A percentile compares a stretch with the other conserved stretches of the same genome.
Conservation (phyloP, 495 filamentous ascomycete genomes). For the Cercophora newfieldiana region DNA sequence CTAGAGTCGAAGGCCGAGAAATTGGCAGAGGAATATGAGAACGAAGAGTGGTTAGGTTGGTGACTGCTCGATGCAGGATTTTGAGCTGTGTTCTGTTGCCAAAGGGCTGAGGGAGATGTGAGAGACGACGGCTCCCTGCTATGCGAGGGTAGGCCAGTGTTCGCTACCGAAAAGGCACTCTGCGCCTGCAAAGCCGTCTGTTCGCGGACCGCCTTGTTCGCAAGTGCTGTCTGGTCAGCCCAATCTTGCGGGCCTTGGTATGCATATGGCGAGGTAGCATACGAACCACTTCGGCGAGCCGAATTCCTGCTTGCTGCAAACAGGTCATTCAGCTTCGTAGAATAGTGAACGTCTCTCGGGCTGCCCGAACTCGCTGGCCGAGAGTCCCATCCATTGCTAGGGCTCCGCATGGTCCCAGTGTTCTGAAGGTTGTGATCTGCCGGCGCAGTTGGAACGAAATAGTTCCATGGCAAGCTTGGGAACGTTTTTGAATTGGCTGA, state of each 20-base stretch:
- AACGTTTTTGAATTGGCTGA: constrained; percentile 42
- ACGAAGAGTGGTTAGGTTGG: constrained; percentile 18
- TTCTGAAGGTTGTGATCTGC: constrained; percentile 16
- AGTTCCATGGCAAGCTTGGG: constrained; percentile 46
- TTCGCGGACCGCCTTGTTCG: not conserved
- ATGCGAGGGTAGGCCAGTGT: constrained; percentile 6
- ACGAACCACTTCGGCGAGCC: not conserved
- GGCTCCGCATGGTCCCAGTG: not conserved
- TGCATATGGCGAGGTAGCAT: not conserved
- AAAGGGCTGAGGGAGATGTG: constrained; percentile 8
- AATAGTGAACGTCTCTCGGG: constrained; percentile 2
- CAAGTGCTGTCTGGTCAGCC: not conserved
- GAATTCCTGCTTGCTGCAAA: constrained; percentile 7
- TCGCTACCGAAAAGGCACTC: not conserved
- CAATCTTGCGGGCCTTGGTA: not conserved
- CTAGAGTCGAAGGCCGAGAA: constrained; percentile 28
- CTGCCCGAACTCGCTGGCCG: constrained; percentile 27
- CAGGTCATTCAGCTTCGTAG: constrained; percentile 4
- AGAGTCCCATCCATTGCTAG: constrained; percentile 8
- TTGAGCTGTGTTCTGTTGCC: constrained; percentile 8
- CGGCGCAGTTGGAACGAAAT: constrained; percentile 41
- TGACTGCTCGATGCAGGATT: not conserved
- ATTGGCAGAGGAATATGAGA: constrained; percentile 24
- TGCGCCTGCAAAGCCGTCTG: constrained; percentile 5
- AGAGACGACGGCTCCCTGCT: not conserved